phyloP scores from a whole-genome alignment of 768 basidiomycete genomes.

The Pholiota conissans region DNA sequence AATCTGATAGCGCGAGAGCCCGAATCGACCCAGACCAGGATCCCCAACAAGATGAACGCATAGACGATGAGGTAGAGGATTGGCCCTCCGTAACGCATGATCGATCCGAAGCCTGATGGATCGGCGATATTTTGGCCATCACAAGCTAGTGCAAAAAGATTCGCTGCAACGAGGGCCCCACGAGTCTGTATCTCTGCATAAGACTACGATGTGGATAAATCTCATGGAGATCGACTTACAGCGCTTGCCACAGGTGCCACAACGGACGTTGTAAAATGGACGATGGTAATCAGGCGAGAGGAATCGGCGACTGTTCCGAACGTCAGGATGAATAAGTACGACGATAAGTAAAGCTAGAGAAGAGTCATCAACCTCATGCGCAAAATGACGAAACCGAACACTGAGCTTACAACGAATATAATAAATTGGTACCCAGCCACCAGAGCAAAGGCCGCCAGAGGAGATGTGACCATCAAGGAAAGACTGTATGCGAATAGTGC shows the following conservation, averaged over 20 bases:
- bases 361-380: neutral
- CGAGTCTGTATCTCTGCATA: constrained; percentile 44
- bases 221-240: constrained; percentile 4
- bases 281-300: constrained; percentile 12
- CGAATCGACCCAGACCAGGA: constrained; percentile 73
- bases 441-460: constrained; percentile 71
- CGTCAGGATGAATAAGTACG: constrained; percentile 18
- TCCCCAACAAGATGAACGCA: constrained; percentile 52
- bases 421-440: constrained; percentile 74
- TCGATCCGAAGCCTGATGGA: constrained; percentile 45
- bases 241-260: constrained; percentile 23
- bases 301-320: constrained; percentile 8
- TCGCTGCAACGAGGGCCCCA: constrained; percentile 70
- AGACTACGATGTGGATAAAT: neutral
- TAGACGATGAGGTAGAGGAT: constrained; percentile 72
- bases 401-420: constrained; percentile 51
- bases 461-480: constrained; percentile 59
- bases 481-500: constrained; percentile 70
- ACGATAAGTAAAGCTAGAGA: constrained; percentile 28
- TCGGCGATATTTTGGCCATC: constrained; percentile 50
- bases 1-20: constrained; percentile 42
- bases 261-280: constrained; percentile 19
- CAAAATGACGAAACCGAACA: neutral
- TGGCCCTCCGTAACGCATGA: constrained; percentile 70
- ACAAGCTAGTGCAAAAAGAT: constrained; percentile 75